Conservation (phyloP, 129 eudicot species). For the Flaveria ramosissima region DNA sequence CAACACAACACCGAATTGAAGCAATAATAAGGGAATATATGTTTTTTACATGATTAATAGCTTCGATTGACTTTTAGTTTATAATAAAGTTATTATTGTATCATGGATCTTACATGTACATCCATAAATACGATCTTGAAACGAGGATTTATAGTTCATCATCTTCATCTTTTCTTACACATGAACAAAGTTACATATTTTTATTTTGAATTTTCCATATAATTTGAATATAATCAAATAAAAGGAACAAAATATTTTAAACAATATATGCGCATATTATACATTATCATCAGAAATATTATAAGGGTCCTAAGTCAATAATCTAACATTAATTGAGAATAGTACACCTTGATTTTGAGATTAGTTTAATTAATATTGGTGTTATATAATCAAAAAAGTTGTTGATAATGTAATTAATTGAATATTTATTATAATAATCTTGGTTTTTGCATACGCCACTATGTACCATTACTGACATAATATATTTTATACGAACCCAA, state of each 20-base stretch:
- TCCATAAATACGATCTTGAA: background rate
- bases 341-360: constrained; percentile 20
- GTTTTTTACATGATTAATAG: background rate
- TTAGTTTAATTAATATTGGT: background rate
- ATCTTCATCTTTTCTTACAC: background rate
- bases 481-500: background rate
- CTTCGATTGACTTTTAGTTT: background rate
- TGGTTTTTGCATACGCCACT: background rate
- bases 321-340: constrained; percentile 13
- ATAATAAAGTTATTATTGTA: too few relatives aligned
- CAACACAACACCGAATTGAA: constrained; percentile 10
- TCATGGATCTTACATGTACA: too few relatives aligned
- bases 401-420: constrained; percentile 15
- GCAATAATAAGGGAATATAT: background rate
- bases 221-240: background rate
- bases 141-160: background rate
- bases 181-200: background rate
- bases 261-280: background rate
- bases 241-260: background rate
- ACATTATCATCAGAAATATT: background rate
- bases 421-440: background rate
- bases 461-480: background rate
- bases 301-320: constrained; percentile 13
- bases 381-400: background rate
- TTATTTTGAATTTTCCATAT: background rate